Percentiles rank a stretch among this genome's conserved stretches.
Conservation (phyloP, 2,329 filamentous ascomycete genomes). For the Pseudogymnoascus sp. region DNA sequence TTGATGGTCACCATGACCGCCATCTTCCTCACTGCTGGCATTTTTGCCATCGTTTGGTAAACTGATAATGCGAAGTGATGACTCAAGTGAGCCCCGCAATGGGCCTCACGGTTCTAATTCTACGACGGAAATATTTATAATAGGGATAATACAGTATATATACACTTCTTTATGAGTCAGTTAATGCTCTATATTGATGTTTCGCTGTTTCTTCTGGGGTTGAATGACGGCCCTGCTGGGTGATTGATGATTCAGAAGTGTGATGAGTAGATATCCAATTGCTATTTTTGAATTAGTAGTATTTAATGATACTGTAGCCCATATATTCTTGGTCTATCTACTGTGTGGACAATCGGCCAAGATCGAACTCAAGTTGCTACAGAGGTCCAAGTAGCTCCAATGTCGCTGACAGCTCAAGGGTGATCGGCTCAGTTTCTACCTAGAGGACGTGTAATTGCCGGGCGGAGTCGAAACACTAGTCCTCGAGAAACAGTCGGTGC, state of each 20-base stretch:
- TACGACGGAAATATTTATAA: conserved; percentile 3
- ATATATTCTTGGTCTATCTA: not conserved
- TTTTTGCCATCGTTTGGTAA: conserved; percentile 1
- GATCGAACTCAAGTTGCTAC: not conserved
- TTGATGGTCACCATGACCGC: conserved; percentile 1
- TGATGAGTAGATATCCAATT: not conserved
- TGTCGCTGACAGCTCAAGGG: not conserved
- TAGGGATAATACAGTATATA: conserved; percentile 5
- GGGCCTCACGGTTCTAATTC: conserved; percentile 3
- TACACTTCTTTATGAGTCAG: not conserved
- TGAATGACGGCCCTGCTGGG: not conserved
- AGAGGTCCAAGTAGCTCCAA: not conserved
- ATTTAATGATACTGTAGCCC: not conserved
- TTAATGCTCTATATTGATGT: not conserved
- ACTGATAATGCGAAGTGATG: not conserved
- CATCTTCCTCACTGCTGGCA: not conserved
- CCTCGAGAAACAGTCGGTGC: not conserved
- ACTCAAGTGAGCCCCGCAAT: not conserved
- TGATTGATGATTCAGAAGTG: not conserved
- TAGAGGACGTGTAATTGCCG: not conserved
- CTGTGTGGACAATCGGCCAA: not conserved
- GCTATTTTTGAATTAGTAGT: not conserved
- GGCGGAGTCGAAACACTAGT: not conserved
- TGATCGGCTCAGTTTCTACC: not conserved
- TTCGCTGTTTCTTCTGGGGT: not conserved